Percentiles rank a stretch among this genome's conserved stretches.
Evolutionary conservation across 2,329 filamentous ascomycete genomes (phyloP).

Genomic region (Alternaria gansuensis): DNA sequence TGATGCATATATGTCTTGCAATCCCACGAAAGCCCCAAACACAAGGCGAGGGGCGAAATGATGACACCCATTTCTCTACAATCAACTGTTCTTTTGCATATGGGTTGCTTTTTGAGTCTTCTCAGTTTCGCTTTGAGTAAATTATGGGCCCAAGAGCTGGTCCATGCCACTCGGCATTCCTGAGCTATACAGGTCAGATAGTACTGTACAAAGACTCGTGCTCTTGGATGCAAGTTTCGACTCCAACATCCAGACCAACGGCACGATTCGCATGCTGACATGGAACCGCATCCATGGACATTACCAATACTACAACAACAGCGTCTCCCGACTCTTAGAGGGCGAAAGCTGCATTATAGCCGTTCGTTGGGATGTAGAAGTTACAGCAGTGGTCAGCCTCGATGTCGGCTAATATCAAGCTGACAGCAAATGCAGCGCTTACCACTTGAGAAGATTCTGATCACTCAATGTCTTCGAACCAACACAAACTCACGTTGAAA

Average conservation of each 20-base stretch:
- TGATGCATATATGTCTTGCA: neutral
- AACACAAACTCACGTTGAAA: neutral
- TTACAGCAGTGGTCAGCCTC: neutral
- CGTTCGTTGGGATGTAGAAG: neutral
- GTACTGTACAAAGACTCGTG: neutral
- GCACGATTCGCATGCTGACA: neutral
- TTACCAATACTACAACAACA: neutral
- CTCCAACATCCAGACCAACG: neutral
- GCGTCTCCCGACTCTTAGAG: neutral
- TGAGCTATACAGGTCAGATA: neutral
- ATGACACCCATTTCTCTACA: neutral
- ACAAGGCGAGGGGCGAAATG: neutral
- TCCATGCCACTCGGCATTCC: neutral
- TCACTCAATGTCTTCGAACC: neutral
- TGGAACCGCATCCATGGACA: neutral
- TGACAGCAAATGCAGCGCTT: neutral
- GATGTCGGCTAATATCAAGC: neutral
- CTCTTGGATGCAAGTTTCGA: neutral
- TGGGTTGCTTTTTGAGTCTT: neutral
- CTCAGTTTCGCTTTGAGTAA: neutral
- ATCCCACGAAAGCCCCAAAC: neutral
- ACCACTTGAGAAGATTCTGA: neutral
- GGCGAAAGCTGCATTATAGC: neutral
- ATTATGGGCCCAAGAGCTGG: neutral
- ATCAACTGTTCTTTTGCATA: neutral